A percentile compares a stretch with the other conserved stretches of the same genome.
Conservation (phyloP, 169 alveolate genomes). For the Eimeria acervulina region DNA sequence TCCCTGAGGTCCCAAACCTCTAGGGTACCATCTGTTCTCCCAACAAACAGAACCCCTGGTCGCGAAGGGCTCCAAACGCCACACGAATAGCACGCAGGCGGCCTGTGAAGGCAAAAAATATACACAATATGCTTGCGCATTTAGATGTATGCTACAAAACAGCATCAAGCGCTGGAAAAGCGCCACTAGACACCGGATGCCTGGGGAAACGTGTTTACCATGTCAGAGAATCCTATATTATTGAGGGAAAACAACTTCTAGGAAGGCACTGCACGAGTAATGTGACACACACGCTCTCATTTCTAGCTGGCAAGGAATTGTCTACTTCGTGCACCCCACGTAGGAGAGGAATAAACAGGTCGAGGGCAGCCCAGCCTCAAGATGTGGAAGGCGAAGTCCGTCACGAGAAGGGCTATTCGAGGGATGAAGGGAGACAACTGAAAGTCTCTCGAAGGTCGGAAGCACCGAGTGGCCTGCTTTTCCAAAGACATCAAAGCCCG, state of each 20-base stretch:
- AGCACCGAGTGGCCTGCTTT: conserved; percentile 70
- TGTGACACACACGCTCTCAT: not conserved
- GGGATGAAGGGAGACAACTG: conserved; percentile 74
- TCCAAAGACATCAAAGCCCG: not conserved
- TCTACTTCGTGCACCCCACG: conserved; percentile 22
- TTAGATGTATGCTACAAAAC: not conserved
- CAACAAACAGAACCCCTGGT: conserved; percentile 80
- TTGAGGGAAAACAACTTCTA: not conserved
- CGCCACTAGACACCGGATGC: not conserved
- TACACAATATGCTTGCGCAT: not conserved
- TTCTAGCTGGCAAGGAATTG: not conserved
- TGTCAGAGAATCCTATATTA: not conserved
- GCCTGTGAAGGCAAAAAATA: not conserved
- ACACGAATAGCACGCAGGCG: conserved; percentile 61
- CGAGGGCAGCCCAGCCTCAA: conserved; percentile 69
- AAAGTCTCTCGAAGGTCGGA: conserved; percentile 67
- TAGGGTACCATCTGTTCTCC: conserved; percentile 68
- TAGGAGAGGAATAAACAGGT: conserved; percentile 79
- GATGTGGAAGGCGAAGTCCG: conserved; percentile 73
- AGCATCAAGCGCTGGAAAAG: not conserved
- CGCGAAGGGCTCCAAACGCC: conserved; percentile 82
- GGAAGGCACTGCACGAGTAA: not conserved
- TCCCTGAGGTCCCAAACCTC: conserved; percentile 82
- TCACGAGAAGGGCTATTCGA: conserved; percentile 49
- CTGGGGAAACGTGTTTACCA: not conserved